Conservation (phyloP, 2,329 filamentous ascomycete species). For the Aureobasidium sp. region DNA sequence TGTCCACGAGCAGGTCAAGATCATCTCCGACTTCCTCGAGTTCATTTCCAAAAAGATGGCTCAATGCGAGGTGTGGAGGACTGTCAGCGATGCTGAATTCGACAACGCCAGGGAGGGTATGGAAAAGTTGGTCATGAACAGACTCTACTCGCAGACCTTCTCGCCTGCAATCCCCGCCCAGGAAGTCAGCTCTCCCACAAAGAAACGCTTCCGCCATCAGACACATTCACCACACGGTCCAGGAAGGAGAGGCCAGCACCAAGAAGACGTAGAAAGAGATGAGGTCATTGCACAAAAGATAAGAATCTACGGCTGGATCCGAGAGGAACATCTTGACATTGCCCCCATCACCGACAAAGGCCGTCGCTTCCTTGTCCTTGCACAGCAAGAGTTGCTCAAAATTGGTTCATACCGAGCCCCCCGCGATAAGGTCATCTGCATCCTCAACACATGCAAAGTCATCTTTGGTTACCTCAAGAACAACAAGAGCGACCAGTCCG, state of each 20-base stretch:
- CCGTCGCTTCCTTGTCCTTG: slow-evolving; percentile 76
- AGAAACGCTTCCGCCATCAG: slow-evolving; percentile 32
- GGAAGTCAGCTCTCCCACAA: slow-evolving; percentile 56
- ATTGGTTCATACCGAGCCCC: slow-evolving; percentile 97
- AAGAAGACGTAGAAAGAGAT: slow-evolving; percentile 95
- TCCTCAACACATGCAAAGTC: slow-evolving; percentile 97
- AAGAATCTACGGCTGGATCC: slow-evolving; percentile 91
- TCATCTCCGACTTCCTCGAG: slow-evolving; percentile 89
- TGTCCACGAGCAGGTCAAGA: slow-evolving; percentile 99
- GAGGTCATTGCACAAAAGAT: slow-evolving; percentile 96
- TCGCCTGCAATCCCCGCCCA: slow-evolving; percentile 85
- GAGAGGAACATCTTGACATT: slow-evolving; percentile 90
- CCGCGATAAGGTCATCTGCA: slow-evolving; percentile 95
- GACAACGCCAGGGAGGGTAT: slow-evolving; percentile 98
- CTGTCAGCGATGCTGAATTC: slow-evolving; percentile 92
- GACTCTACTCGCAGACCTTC: slow-evolving; percentile 91
- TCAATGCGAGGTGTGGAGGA: slow-evolving; percentile 90
- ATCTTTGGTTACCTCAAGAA: slow-evolving; percentile 94
- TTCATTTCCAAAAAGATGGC: slow-evolving; percentile 99
- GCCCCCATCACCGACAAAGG: slow-evolving; percentile 77
- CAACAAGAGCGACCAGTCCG: slow-evolving; percentile 86
- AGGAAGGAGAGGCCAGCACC: slow-evolving; percentile 88
- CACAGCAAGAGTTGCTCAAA: slow-evolving; percentile 90
- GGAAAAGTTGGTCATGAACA: slow-evolving; percentile 99
- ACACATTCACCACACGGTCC: slow-evolving; percentile 52